Conservation (phyloP, 2,329 filamentous ascomycete species). For the Dothidotthia symphoricarpi region DNA sequence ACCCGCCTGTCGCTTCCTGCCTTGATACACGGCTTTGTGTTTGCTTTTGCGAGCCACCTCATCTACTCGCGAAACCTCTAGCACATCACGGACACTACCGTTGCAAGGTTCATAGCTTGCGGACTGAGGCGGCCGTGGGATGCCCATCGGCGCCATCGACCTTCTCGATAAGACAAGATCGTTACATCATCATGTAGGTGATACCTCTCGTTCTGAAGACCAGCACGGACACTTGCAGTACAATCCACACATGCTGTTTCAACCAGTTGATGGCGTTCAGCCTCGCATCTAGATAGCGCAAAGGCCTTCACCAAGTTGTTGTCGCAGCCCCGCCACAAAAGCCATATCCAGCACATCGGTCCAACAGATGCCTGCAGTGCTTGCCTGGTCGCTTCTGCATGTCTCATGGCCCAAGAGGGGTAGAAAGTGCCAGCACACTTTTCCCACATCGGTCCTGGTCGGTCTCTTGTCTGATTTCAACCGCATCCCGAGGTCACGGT, state of each 20-base stretch:
- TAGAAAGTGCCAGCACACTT: conserved; percentile 11
- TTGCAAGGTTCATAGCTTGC: no score
- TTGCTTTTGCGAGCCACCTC: background rate
- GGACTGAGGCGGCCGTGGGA: no score
- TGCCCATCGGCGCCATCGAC: no score
- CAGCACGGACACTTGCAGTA: no score
- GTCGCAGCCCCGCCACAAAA: no score
- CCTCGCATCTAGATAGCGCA: background rate
- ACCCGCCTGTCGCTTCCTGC: background rate
- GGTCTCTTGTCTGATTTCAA: conserved; percentile 4
- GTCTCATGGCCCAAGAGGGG: background rate
- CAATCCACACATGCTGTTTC: no score
- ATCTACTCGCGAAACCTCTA: no score
- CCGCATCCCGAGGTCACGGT: background rate
- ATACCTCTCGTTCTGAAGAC: no score
- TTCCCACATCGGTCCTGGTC: conserved; percentile 2
- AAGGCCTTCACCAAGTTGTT: background rate
- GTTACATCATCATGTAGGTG: no score
- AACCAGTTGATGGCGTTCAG: background rate
- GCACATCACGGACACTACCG: no score
- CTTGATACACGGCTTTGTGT: background rate
- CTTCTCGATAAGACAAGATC: no score
- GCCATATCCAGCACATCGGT: background rate
- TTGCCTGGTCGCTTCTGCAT: background rate
- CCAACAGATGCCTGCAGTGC: background rate